A percentile compares a stretch with the other conserved stretches of the same genome.
These are phyloP conservation scores for Jaapia argillacea DNA, from an alignment of 768 basidiomycete genomes.

Conservation along the genomic window DNA sequence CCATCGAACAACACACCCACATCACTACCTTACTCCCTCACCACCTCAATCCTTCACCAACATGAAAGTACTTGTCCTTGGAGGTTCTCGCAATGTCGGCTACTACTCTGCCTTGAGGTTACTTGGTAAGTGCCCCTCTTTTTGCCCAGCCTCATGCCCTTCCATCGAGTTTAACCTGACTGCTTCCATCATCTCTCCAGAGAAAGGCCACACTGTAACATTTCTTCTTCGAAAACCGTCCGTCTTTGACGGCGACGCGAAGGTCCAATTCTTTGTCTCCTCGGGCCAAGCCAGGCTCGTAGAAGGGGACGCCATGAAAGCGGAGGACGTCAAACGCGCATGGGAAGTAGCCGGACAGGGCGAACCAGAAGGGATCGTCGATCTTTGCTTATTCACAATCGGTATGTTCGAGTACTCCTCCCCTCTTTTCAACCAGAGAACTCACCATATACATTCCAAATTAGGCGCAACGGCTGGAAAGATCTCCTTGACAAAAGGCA, in stretches of 20 bases:
- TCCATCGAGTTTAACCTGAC: too few relatives aligned
- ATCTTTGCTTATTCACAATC: conserved; percentile 50
- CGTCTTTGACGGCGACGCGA: conserved; percentile 43
- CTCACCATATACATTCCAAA: background rate
- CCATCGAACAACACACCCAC: too few relatives aligned
- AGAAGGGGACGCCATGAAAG: conserved; percentile 50
- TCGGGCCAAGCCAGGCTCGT: conserved; percentile 42
- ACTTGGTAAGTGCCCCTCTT: conserved; percentile 15
- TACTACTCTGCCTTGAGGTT: conserved; percentile 22
- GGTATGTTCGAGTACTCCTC: conserved; percentile 26
- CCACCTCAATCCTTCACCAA: background rate
- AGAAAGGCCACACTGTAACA: conserved; percentile 47
- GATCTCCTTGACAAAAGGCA: conserved; percentile 38
- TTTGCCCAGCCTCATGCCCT: background rate
- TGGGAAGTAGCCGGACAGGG: conserved; percentile 35
- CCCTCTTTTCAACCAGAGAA: background rate
- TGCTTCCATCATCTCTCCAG: conserved; percentile 24
- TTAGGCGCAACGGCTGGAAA: conserved; percentile 37
- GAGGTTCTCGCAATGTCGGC: conserved; percentile 29
- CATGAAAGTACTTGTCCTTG: conserved; percentile 24
- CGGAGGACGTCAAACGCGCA: conserved; percentile 38
- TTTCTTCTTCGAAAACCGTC: conserved; percentile 46
- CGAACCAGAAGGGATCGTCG: conserved; percentile 25
- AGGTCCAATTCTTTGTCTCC: conserved; percentile 40
- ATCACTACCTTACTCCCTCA: too few relatives aligned